phyloP scores from a whole-genome alignment of 768 basidiomycete genomes.

The Suillus luteus region DNA sequence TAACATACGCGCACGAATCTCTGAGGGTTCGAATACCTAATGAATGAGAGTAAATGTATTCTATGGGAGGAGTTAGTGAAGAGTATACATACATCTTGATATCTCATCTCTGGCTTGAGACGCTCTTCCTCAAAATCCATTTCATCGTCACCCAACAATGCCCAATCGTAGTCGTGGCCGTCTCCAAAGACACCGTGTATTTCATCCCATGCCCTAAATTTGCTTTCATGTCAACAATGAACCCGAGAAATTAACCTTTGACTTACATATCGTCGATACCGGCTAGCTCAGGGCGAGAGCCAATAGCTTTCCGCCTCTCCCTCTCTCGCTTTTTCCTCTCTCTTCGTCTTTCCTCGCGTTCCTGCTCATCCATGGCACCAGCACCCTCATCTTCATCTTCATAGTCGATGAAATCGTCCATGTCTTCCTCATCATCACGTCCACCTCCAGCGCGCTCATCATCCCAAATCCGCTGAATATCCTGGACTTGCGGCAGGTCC shows the following conservation, averaged over 20 bases:
- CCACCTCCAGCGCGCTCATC: slow-evolving; percentile 58
- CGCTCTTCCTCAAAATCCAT: slow-evolving; percentile 48
- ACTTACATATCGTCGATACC: slow-evolving; percentile 86
- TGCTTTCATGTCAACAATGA: slow-evolving; percentile 17
- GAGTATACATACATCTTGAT: slow-evolving; percentile 66
- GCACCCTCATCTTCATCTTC: slow-evolving; percentile 81
- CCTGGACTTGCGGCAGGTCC: slow-evolving; percentile 51
- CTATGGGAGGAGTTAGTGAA: slow-evolving; percentile 12
- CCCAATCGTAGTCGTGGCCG: slow-evolving; percentile 96
- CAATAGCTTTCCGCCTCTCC: slow-evolving; percentile 64
- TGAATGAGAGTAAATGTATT: slow-evolving; percentile 14
- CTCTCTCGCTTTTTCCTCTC: slow-evolving; percentile 64
- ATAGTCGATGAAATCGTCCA: slow-evolving; percentile 78
- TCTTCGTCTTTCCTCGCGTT: slow-evolving; percentile 71
- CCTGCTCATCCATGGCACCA: slow-evolving; percentile 74
- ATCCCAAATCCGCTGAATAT: slow-evolving; percentile 76
- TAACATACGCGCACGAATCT: slow-evolving; percentile 85
- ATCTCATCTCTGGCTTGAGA: slow-evolving; percentile 74
- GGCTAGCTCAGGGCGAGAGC: slow-evolving; percentile 67
- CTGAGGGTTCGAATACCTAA: slow-evolving; percentile 97
- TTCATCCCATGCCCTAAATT: slow-evolving; percentile 86
- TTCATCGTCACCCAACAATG: slow-evolving; percentile 79
- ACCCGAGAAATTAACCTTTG: slow-evolving; percentile 1
- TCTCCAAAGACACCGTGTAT: slow-evolving; percentile 96
- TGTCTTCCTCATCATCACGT: slow-evolving; percentile 59